A percentile compares a stretch with the other conserved stretches of the same genome.
These are phyloP conservation scores for Biscutella laevigata DNA, from an alignment of 441 rosid species.

Conservation along the genomic window DNA sequence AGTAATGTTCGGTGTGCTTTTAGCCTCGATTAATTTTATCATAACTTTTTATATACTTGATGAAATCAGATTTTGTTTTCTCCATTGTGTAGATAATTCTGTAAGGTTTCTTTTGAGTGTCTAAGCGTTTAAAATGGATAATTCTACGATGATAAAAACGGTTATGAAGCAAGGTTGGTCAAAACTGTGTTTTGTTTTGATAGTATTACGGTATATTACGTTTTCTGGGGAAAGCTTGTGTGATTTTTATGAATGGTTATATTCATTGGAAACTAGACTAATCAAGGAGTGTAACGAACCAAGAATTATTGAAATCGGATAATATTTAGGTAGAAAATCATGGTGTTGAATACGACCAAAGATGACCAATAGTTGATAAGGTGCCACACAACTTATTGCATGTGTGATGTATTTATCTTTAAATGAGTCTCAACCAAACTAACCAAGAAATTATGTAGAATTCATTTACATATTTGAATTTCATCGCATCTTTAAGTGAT, in stretches of 20 bases:
- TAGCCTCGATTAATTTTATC: not conserved
- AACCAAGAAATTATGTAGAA: not conserved
- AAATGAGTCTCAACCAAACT: not conserved
- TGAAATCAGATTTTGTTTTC: conserved; percentile 27
- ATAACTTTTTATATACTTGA: conserved; percentile 23
- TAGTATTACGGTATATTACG: conserved; percentile 23
- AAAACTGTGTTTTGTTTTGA: conserved; percentile 19
- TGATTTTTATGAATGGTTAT: not conserved
- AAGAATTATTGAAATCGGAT: not conserved
- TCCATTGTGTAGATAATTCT: conserved; percentile 26
- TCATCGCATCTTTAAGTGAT: not conserved
- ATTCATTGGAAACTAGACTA: conserved; percentile 23
- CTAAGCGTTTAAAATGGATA: not conserved
- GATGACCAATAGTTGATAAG: too few species aligned
- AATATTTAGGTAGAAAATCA: not conserved
- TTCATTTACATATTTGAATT: not conserved
- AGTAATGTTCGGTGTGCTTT: conserved; percentile 54
- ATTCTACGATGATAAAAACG: conserved; percentile 18
- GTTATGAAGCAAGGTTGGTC: conserved; percentile 42
- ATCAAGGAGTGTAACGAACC: conserved; percentile 15
- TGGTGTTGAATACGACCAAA: conserved; percentile 15
- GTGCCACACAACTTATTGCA: conserved; percentile 20
- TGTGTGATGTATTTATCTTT: conserved; percentile 23
- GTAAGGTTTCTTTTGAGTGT: conserved; percentile 44
- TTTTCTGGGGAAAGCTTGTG: conserved; percentile 11